Conservation (phyloP, 495 filamentous ascomycete species). For the Penicillium lagena region DNA sequence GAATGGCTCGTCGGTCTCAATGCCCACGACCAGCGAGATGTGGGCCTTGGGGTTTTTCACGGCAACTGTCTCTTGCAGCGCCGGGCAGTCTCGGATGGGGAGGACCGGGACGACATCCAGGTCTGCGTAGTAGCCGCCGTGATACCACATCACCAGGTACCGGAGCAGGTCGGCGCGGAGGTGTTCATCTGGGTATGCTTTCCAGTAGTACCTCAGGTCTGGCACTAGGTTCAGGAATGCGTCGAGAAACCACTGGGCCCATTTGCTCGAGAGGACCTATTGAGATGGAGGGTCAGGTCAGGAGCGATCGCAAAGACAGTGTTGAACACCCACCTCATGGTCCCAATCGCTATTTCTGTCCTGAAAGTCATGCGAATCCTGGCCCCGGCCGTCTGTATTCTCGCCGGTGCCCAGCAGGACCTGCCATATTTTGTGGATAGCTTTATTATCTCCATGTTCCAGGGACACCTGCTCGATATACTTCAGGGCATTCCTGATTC, state of each 20-base stretch:
- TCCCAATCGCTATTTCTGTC: conserved; percentile 24
- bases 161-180: conserved; percentile 43
- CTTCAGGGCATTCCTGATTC: conserved; percentile 16
- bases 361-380: conserved; percentile 24
- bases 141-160: conserved; percentile 41
- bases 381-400: conserved; percentile 12
- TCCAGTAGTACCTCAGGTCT: conserved; percentile 21
- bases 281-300: conserved; percentile 10
- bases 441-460: conserved; percentile 2
- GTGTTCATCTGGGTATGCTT: conserved; percentile 29
- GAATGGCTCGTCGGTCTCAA: conserved; percentile 37
- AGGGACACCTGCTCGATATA: conserved; percentile 16
- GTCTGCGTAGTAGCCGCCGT: conserved; percentile 48
- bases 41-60: conserved; percentile 12
- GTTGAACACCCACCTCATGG: conserved; percentile 18
- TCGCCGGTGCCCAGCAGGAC: conserved; percentile 13
- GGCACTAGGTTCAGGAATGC: conserved; percentile 21
- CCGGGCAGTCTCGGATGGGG: conserved; percentile 25
- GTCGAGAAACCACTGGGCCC: conserved; percentile 24
- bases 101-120: conserved; percentile 32
- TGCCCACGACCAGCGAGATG: conserved; percentile 31
- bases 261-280: conserved; percentile 12
- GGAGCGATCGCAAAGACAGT: not conserved
- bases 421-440: conserved; percentile 28
- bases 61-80: conserved; percentile 13